Conservation (phyloP, 495 filamentous ascomycete species). For the Apiosordaria backusii region DNA sequence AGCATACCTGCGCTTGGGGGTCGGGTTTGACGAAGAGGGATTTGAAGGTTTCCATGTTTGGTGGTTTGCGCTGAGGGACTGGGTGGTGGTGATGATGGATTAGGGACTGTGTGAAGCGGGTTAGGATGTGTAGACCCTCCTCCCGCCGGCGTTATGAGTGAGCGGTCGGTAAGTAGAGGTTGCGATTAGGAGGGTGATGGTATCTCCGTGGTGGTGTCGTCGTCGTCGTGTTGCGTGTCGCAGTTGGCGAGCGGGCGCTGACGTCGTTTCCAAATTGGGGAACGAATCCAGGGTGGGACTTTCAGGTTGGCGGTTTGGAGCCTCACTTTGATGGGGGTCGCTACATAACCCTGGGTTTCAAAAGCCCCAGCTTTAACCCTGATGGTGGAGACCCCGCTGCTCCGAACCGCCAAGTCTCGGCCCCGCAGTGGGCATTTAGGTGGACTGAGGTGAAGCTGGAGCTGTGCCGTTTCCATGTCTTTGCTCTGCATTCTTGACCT, state of each 20-base stretch:
- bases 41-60: constrained; percentile 78
- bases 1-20: constrained; percentile 77
- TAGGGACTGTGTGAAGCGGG: constrained; percentile 2
- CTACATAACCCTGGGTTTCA: background rate
- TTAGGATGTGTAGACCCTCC: background rate
- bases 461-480: background rate
- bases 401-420: background rate
- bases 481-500: background rate
- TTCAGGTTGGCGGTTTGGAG: constrained; percentile 8
- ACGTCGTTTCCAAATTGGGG: constrained; percentile 11
- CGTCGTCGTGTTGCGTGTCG: background rate
- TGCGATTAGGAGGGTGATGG: background rate
- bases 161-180: background rate
- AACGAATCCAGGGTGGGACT: constrained; percentile 11
- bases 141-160: background rate
- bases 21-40: constrained; percentile 88
- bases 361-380: background rate
- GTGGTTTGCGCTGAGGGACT: background rate
- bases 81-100: background rate
- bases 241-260: constrained; percentile 6
- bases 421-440: constrained; percentile 6
- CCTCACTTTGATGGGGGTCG: constrained; percentile 8
- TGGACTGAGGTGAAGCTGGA: background rate
- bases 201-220: background rate
- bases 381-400: constrained; percentile 9